A percentile compares a stretch with the other conserved stretches of the same genome.
phyloP scores from a whole-genome alignment of 371 early-diverging fungal species.

The Rhizopus sp. region DNA sequence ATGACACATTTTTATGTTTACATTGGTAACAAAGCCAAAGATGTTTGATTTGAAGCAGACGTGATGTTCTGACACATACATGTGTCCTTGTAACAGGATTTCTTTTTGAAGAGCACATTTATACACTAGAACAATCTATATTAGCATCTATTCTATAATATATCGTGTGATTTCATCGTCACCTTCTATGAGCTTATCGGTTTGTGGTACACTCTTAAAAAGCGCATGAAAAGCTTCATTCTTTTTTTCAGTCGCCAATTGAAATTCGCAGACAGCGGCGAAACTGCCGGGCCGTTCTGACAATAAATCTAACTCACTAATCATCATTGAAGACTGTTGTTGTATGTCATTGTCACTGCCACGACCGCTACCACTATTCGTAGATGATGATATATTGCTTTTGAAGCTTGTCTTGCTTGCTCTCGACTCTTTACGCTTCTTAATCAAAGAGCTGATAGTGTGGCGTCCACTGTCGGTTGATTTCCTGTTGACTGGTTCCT shows the following conservation, averaged over 20 bases:
- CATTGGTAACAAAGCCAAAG: conserved; percentile 93
- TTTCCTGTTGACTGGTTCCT: not conserved
- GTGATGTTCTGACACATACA: conserved; percentile 86
- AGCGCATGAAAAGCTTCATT: conserved; percentile 60
- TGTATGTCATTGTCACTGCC: not conserved
- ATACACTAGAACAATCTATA: conserved; percentile 60
- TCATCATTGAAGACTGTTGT: not conserved
- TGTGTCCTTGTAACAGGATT: conserved; percentile 88
- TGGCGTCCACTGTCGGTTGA: not conserved
- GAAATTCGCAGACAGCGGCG: conserved; percentile 33
- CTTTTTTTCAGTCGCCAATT: conserved; percentile 42
- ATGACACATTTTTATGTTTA: conserved; percentile 31
- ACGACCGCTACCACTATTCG: not conserved
- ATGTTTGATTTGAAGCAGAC: conserved; percentile 95
- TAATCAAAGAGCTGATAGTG: too few species aligned
- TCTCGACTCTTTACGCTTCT: not conserved
- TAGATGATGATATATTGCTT: not conserved
- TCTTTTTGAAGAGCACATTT: conserved; percentile 93
- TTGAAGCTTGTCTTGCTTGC: not conserved
- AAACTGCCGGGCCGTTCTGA: conserved; percentile 28
- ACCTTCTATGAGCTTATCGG: conserved; percentile 62
- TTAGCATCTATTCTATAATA: not conserved
- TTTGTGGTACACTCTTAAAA: conserved; percentile 57
- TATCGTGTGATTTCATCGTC: not conserved
- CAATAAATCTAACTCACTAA: not conserved